Evolutionary conservation across 2,329 filamentous ascomycete species (phyloP).

Genomic region (Capronia americana): DNA sequence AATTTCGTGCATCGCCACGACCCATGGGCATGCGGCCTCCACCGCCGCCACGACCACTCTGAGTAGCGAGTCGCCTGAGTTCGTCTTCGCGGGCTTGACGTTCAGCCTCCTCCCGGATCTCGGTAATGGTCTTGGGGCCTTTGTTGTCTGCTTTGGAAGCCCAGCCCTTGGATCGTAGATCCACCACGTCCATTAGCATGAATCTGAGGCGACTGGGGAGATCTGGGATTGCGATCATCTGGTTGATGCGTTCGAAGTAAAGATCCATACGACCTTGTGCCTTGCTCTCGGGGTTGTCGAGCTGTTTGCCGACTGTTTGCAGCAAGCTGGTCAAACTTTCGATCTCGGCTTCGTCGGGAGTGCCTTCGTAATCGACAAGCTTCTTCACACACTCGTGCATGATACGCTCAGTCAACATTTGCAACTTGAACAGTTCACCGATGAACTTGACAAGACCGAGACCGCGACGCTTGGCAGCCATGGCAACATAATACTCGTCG

Average conservation of each 20-base stretch:
- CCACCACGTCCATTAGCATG: constrained; percentile 94
- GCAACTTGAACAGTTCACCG: constrained; percentile 97
- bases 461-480: constrained; percentile 93
- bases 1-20: constrained; percentile 85
- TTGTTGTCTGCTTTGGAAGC: constrained; percentile 87
- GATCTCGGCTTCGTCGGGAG: constrained; percentile 93
- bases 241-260: constrained; percentile 89
- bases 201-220: constrained; percentile 89
- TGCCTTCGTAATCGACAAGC: constrained; percentile 90
- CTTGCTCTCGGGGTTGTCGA: constrained; percentile 76
- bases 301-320: constrained; percentile 85
- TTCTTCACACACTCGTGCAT: constrained; percentile 99
- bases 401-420: constrained; percentile 98
- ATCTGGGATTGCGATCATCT: constrained; percentile 78
- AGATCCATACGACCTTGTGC: constrained; percentile 85
- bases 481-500: constrained; percentile 94
- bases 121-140: constrained; percentile 93
- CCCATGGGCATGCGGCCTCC: constrained; percentile 74
- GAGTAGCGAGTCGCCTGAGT: constrained; percentile 61
- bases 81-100: constrained; percentile 84
- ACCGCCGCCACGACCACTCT: constrained; percentile 61
- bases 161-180: constrained; percentile 81
- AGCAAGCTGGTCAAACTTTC: constrained; percentile 94
- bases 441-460: constrained; percentile 99
- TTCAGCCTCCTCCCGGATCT: constrained; percentile 82